Evolutionary conservation across 208 protist species (phyloP), one percentile per base, ranked within the genome.

Genomic region (Acanthamoeba sp.): DNA sequence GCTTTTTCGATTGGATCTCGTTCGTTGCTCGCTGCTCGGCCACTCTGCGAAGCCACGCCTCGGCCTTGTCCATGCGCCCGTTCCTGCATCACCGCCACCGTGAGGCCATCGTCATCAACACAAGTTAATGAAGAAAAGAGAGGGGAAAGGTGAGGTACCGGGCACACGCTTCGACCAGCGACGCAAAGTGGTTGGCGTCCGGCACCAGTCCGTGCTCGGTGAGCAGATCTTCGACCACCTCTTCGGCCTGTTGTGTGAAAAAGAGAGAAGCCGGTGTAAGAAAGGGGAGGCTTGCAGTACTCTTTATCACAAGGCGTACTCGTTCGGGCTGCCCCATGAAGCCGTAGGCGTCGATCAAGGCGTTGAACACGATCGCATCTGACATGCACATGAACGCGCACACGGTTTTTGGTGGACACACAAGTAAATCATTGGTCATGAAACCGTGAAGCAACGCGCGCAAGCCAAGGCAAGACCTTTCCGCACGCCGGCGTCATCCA

Each of bases 301-400:
- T n/a, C n/a, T n/a, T n/a, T n/a, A n/a, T n/a, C n/a, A n/a, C 66
- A 57, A 6, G 27, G 27, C 45, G 40, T 50, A 55, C 76, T 24
- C 10, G 50, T 3, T 89, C 82, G 24, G 82, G 82, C 29, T 89
- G 36, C 40, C 40, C 40, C 45, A 89, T 57, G 29, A 34, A 52
- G 24, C 82, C 82, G 59, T 89, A 89, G 14, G 82, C 36, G n/a
- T 52, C 36, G 50, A 89, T 64, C 82, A 89, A 59, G 55, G 55
- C 32, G 55, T 89, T 89, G 40, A 89, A 89, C 45, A 89, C 45
- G 27, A 62, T 27, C 7, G 82, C 82, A 62, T 89, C 82, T 89
- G 48, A 80, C n/a, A n/a, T n/a, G n/a, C n/a, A n/a, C n/a, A n/a
- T n/a, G n/a, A n/a, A n/a, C n/a, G n/a, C n/a, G n/a, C n/a, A n/a